These are phyloP conservation scores for Otatea glauca DNA, from an alignment of 176 grass and related monocot species.

Conservation along the genomic window DNA sequence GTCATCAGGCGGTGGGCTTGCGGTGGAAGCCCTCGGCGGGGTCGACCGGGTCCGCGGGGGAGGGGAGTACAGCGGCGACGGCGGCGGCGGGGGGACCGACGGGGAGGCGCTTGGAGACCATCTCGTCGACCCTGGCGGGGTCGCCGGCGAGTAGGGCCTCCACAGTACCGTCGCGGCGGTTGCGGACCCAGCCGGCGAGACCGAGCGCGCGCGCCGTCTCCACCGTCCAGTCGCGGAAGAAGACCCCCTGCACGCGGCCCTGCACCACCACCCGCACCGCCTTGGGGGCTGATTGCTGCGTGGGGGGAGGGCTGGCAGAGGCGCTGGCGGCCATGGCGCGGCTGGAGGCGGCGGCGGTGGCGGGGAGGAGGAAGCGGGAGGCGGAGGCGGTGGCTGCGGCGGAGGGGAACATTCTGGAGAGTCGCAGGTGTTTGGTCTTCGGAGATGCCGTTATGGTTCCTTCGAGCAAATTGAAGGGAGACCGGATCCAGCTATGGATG, in stretches of 20 bases:
- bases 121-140: slow-evolving; percentile 69
- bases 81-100: slow-evolving; percentile 56
- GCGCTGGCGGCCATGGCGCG: slow-evolving; percentile 34
- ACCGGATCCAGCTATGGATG: not conserved
- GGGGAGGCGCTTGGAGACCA: slow-evolving; percentile 67
- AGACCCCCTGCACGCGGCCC: slow-evolving; percentile 88
- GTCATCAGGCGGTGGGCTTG: slow-evolving; percentile 63
- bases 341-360: slow-evolving; percentile 19
- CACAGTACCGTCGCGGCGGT: slow-evolving; percentile 79
- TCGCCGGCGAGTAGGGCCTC: slow-evolving; percentile 83
- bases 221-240: slow-evolving; percentile 96
- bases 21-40: slow-evolving; percentile 66
- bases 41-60: slow-evolving; percentile 57
- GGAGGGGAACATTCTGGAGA: slow-evolving; percentile 55
- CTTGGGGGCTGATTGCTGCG: slow-evolving; percentile 20
- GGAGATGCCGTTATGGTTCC: not conserved
- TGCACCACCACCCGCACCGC: slow-evolving; percentile 77
- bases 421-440: not conserved
- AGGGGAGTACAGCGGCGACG: slow-evolving; percentile 58
- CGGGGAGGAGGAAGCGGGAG: slow-evolving; percentile 42
- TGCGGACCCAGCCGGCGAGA: slow-evolving; percentile 81
- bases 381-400: not conserved
- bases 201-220: slow-evolving; percentile 78
- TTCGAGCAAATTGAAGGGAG: not conserved
- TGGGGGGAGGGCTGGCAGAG: not conserved